phyloP scores from a whole-genome alignment of 2,329 filamentous ascomycete species.

The Neopestalotiopsis rosae region DNA sequence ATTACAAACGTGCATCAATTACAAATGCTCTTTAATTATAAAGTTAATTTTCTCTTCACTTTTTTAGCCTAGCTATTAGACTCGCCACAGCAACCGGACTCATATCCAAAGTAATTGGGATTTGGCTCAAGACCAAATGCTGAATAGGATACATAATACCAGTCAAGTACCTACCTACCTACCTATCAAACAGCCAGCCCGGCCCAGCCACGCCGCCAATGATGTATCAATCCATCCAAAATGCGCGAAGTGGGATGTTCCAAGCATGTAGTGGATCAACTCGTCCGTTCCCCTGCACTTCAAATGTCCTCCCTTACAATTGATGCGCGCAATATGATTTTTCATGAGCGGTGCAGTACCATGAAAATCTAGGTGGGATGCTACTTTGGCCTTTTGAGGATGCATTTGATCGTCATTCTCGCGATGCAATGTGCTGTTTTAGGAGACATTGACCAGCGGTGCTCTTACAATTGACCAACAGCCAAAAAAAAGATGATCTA shows the following conservation, averaged over 20 bases:
- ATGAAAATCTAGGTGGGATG: background rate
- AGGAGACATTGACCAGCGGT: background rate
- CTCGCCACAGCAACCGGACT: background rate
- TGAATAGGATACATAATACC: background rate
- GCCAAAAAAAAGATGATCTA: background rate
- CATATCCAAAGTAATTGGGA: background rate
- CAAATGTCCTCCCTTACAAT: background rate
- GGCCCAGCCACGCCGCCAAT: background rate
- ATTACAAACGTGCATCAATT: background rate
- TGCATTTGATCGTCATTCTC: background rate
- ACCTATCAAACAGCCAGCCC: background rate
- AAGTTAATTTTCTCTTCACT: background rate
- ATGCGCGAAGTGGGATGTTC: background rate
- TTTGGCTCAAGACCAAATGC: background rate
- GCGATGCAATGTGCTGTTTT: background rate
- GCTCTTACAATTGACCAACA: background rate
- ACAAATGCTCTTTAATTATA: background rate
- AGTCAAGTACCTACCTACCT: too few relatives aligned
- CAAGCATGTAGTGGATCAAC: background rate
- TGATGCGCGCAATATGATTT: background rate
- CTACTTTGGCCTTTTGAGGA: background rate
- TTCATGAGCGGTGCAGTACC: background rate
- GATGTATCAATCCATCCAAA: background rate
- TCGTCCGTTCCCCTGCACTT: background rate
- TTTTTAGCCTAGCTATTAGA: background rate